Evolutionary conservation across 495 filamentous ascomycete species (phyloP).

Genomic region (Ascodesmis nigricans): DNA sequence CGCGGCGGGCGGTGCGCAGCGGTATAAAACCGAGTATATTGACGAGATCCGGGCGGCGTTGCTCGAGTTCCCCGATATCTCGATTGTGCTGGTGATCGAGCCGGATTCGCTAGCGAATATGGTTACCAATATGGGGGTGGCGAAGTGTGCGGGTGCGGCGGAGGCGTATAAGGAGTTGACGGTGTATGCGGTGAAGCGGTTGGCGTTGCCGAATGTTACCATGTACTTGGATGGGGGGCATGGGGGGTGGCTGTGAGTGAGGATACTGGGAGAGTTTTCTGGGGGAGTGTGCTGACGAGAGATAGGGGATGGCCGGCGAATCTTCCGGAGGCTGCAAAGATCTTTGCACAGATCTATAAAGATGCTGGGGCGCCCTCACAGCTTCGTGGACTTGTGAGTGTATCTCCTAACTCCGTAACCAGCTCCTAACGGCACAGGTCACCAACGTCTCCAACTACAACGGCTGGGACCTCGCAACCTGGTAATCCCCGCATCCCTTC

Average conservation of each 20-base stretch:
- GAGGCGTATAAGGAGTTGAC: conserved; percentile 45
- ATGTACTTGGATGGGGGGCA: conserved; percentile 73
- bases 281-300: too few species aligned
- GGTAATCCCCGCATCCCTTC: background rate
- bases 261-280: too few species aligned
- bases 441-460: conserved; percentile 72
- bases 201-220: conserved; percentile 56
- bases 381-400: conserved; percentile 46
- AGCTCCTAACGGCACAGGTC: too few species aligned
- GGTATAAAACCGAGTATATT: conserved; percentile 15
- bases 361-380: conserved; percentile 39
- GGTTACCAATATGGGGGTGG: conserved; percentile 46
- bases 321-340: conserved; percentile 44
- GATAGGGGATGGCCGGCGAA: conserved; percentile 71
- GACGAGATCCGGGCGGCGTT: conserved; percentile 34
- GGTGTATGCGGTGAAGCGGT: conserved; percentile 45
- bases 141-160: conserved; percentile 41
- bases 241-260: conserved; percentile 51
- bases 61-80: conserved; percentile 32
- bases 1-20: conserved; percentile 20
- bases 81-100: conserved; percentile 38
- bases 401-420: too few species aligned
- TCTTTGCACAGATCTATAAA: conserved; percentile 46
- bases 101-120: conserved; percentile 65
- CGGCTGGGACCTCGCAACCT: conserved; percentile 27